Evolutionary conservation across 2,329 filamentous ascomycete genomes (phyloP).

Genomic region (Neopestalotiopsis clavispora): DNA sequence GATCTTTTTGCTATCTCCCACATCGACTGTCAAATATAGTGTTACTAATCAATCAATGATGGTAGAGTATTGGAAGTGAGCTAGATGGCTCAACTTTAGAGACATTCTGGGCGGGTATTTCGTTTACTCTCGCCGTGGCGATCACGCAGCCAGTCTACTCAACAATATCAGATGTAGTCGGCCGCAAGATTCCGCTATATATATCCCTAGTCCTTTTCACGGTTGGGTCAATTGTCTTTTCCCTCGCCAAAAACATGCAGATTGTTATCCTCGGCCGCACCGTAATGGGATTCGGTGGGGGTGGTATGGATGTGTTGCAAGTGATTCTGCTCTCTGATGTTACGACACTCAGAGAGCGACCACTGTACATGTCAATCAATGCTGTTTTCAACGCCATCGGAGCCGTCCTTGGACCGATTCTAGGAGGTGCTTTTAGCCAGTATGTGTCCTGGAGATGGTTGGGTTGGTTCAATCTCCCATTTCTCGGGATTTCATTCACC

Average conservation of each 20-base stretch:
- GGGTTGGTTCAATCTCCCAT: no score
- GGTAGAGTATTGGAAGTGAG: conserved; percentile 25
- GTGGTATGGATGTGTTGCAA: conserved; percentile 35
- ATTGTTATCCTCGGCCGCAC: conserved; percentile 31
- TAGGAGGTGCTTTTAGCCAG: conserved; percentile 32
- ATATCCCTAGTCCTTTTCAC: conserved; percentile 38
- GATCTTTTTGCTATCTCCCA: no score
- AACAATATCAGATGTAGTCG: conserved; percentile 36
- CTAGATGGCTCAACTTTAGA: conserved; percentile 30
- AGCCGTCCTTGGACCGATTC: conserved; percentile 32
- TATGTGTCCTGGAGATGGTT: no score
- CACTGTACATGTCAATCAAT: conserved; percentile 32
- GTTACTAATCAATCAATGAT: no score
- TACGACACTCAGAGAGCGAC: conserved; percentile 36
- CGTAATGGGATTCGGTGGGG: conserved; percentile 35
- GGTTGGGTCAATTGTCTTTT: conserved; percentile 37
- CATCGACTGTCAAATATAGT: no score
- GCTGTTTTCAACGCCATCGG: conserved; percentile 32
- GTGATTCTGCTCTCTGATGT: conserved; percentile 40
- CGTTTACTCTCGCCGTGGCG: conserved; percentile 30
- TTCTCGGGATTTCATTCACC: no score
- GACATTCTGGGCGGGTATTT: conserved; percentile 41
- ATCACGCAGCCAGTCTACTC: conserved; percentile 32
- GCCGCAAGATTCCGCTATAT: conserved; percentile 37
- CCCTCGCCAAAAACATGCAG: conserved; percentile 30